Evolutionary conservation across 2,329 filamentous ascomycete genomes (phyloP).

Genomic region (Monascus ruber): DNA sequence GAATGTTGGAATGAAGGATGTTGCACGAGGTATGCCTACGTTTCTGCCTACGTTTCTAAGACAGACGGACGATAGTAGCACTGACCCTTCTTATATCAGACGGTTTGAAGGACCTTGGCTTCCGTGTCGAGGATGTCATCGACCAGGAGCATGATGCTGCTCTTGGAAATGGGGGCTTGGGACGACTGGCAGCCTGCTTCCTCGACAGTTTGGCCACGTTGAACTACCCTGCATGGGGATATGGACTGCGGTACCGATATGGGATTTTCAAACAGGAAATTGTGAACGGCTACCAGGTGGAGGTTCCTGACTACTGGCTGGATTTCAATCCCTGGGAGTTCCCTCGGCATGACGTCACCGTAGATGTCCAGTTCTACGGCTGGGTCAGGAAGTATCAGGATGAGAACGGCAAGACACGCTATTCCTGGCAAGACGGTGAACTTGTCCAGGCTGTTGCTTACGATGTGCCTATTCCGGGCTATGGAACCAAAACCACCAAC

Average conservation of each 20-base stretch:
- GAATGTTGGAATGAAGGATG: constrained; percentile 79
- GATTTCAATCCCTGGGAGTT: constrained; percentile 99
- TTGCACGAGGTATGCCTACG: constrained; percentile 57
- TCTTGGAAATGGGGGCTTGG: constrained; percentile 88
- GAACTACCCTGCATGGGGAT: constrained; percentile 95
- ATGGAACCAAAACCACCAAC: constrained; percentile 81
- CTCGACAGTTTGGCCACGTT: constrained; percentile 89
- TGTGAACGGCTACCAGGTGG: constrained; percentile 92
- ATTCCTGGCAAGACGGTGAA: constrained; percentile 85
- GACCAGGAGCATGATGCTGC: constrained; percentile 92
- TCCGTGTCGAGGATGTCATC: constrained; percentile 93
- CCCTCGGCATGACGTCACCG: constrained; percentile 84
- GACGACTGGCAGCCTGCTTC: constrained; percentile 90
- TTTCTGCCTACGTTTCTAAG: background rate
- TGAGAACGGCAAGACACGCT: constrained; percentile 60
- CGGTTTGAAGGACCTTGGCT: constrained; percentile 78
- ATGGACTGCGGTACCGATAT: constrained; percentile 89
- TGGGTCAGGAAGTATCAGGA: constrained; percentile 64
- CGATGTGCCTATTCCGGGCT: constrained; percentile 86
- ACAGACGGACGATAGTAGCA: constrained; percentile 5
- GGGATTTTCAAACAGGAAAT: constrained; percentile 99
- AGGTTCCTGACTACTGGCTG: constrained; percentile 97
- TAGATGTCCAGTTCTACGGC: constrained; percentile 96
- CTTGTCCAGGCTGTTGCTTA: constrained; percentile 86
- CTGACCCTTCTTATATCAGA: constrained; percentile 39